Conservation (phyloP, 257 asterid species). For the Solanum rostratum region DNA sequence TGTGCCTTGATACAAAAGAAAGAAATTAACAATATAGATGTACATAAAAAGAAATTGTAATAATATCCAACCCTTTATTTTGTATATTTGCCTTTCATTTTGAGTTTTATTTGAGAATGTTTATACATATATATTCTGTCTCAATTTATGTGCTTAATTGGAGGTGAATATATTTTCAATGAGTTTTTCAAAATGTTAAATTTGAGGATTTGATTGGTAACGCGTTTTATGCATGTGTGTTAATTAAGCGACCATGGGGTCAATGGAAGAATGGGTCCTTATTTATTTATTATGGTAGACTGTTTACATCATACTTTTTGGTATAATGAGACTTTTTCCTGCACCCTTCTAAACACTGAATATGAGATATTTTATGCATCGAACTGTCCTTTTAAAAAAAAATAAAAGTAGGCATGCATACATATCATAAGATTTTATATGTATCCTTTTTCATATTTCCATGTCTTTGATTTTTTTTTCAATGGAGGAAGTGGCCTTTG, state of each 20-base stretch:
- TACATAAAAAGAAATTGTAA: background rate
- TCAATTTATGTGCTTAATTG: background rate
- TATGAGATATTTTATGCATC: background rate
- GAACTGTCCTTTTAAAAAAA: background rate
- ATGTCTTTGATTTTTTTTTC: too few species aligned
- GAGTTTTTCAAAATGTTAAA: background rate
- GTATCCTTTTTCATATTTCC: background rate
- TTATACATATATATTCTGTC: background rate
- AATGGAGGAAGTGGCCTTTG: background rate
- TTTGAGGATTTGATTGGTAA: background rate
- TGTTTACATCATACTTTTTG: background rate
- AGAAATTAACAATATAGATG: background rate
- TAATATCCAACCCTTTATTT: background rate
- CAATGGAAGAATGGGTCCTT: background rate
- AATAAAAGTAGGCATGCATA: too few species aligned
- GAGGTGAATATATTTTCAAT: background rate
- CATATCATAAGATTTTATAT: background rate
- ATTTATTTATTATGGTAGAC: background rate
- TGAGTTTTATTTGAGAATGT: background rate
- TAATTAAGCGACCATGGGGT: background rate
- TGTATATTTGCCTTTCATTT: background rate
- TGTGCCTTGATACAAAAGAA: background rate
- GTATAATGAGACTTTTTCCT: background rate
- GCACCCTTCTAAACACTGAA: background rate
- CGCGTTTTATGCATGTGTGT: background rate